phyloP scores from a whole-genome alignment of 495 filamentous ascomycete genomes.

The Haplographium delicatum region DNA sequence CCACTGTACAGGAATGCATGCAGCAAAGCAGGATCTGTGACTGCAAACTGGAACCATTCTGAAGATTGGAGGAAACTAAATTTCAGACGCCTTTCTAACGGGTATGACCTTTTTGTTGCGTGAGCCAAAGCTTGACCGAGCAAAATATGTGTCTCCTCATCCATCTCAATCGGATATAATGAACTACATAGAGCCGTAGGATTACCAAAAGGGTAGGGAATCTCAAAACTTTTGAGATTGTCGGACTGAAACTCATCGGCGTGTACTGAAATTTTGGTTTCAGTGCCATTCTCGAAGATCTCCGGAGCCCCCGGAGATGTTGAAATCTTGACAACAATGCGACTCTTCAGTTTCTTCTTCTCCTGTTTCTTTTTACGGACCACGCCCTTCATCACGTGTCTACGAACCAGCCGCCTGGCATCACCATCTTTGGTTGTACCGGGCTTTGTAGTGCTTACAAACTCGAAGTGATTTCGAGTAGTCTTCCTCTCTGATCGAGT shows the following conservation, averaged over 20 bases:
- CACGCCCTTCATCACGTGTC: conserved; percentile 3
- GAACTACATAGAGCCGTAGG: not conserved
- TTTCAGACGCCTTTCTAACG: not conserved
- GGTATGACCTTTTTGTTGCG: conserved; percentile 1
- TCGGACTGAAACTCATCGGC: not conserved
- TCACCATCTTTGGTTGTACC: not conserved
- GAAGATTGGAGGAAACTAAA: conserved; percentile 1
- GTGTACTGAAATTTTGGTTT: too few relatives aligned
- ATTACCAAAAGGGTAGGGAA: not conserved
- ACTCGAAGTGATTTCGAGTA: conserved; percentile 10
- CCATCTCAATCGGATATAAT: conserved; percentile 13
- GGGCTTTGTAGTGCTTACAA: not conserved
- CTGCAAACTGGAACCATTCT: conserved; percentile 14
- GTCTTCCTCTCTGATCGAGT: too few relatives aligned
- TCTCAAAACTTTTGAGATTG: not conserved
- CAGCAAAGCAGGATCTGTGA: conserved; percentile 11
- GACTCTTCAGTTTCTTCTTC: not conserved
- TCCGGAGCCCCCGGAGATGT: too few relatives aligned
- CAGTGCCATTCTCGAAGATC: too few relatives aligned
- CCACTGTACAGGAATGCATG: conserved; percentile 13
- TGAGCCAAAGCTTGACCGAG: conserved; percentile 10
- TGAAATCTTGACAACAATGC: not conserved
- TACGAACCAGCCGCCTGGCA: not conserved
- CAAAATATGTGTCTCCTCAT: not conserved
- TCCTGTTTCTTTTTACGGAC: not conserved